Percentiles rank a stretch among this genome's conserved stretches.
Conservation (phyloP, 345 rosid species). For the Clarkia xantiana region DNA sequence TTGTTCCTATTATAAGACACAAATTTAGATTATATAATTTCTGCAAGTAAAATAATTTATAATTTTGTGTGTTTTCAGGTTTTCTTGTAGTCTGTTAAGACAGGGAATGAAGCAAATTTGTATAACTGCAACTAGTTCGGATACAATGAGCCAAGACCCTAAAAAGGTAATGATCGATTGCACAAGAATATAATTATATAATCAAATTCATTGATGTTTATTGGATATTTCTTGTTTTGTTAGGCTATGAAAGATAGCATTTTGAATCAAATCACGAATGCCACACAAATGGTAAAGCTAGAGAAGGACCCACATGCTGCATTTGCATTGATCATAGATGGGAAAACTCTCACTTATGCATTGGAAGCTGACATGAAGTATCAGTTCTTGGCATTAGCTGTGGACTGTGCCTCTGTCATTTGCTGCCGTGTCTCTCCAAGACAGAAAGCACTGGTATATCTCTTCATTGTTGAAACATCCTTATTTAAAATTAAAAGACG, state of each 20-base stretch:
- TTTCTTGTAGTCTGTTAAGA: slow-evolving; percentile 80
- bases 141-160: slow-evolving; percentile 32
- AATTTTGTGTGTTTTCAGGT: slow-evolving; percentile 37
- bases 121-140: slow-evolving; percentile 41
- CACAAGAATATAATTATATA: too few species aligned
- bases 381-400: slow-evolving; percentile 77
- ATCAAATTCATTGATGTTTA: slow-evolving; percentile 8
- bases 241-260: slow-evolving; percentile 66
- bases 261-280: slow-evolving; percentile 65
- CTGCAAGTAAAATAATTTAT: slow-evolving; percentile 7
- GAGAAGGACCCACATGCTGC: slow-evolving; percentile 98
- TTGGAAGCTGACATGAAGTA: slow-evolving; percentile 77
- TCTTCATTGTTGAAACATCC: too few species aligned
- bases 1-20: too few species aligned
- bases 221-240: slow-evolving; percentile 13
- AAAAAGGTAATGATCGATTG: slow-evolving; percentile 26
- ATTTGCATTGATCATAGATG: slow-evolving; percentile 85
- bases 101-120: slow-evolving; percentile 93
- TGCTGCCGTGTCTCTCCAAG: slow-evolving; percentile 99
- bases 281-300: slow-evolving; percentile 70
- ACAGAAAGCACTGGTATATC: slow-evolving; percentile 85
- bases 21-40: not conserved
- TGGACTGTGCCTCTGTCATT: slow-evolving; percentile 88
- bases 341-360: slow-evolving; percentile 73
- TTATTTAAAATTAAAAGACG: too few species aligned